Evolutionary conservation across 768 basidiomycete genomes (phyloP).

Genomic region (Kwoniella newhampshirensis): DNA sequence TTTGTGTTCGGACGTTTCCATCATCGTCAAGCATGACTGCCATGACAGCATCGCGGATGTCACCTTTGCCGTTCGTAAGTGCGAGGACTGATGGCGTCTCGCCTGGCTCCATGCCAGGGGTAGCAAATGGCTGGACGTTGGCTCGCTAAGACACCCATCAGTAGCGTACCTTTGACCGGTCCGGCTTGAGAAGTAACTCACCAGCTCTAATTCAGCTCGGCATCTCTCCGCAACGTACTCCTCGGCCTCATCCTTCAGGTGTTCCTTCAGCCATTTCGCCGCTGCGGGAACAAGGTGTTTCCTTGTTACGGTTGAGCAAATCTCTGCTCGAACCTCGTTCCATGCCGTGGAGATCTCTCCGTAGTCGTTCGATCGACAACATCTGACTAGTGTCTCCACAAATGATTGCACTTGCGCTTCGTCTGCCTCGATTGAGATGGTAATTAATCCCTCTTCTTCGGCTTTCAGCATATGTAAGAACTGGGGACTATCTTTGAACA

Average conservation of each 20-base stretch:
- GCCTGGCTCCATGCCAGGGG: slow-evolving; percentile 67
- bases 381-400: slow-evolving; percentile 71
- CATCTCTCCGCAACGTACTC: slow-evolving; percentile 72
- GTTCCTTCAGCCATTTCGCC: slow-evolving; percentile 84
- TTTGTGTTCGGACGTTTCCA: slow-evolving; percentile 85
- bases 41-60: slow-evolving; percentile 83
- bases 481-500: slow-evolving; percentile 71
- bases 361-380: slow-evolving; percentile 82
- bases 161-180: not conserved
- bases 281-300: slow-evolving; percentile 80
- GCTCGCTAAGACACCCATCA: slow-evolving; percentile 62
- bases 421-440: slow-evolving; percentile 64
- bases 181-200: slow-evolving; percentile 52
- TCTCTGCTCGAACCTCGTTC: slow-evolving; percentile 79
- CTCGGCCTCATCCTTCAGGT: slow-evolving; percentile 84
- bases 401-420: slow-evolving; percentile 66
- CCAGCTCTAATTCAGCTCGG: slow-evolving; percentile 67
- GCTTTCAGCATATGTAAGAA: slow-evolving; percentile 89
- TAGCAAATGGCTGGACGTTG: slow-evolving; percentile 73
- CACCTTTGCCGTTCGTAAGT: slow-evolving; percentile 91
- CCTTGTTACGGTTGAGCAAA: slow-evolving; percentile 75
- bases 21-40: slow-evolving; percentile 82
- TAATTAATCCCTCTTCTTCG: slow-evolving; percentile 84
- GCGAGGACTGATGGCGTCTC: slow-evolving; percentile 77
- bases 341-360: slow-evolving; percentile 79